Base-by-base conservation (phyloP, 331 rosid genomes). In the Phaseolus coccineus region DNA sequence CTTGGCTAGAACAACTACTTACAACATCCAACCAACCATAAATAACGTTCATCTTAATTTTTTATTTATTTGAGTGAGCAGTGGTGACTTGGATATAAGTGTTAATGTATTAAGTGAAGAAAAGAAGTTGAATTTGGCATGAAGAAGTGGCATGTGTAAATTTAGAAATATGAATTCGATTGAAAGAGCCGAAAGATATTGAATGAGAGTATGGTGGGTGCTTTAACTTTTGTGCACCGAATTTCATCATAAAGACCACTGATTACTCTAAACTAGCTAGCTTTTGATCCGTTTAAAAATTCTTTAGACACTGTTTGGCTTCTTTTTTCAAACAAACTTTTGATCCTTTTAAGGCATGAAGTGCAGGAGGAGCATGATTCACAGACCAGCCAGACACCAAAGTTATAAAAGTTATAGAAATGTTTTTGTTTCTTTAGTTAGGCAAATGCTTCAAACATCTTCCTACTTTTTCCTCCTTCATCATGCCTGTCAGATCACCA, bases 271-370 rank as follows among this genome's bases (percentile, higher is more conserved):
- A 66, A 71, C 66, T 42, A 81, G 55, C 46, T 35, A 65, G 15
- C 44, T 83, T 47, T 74, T 74, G 28, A 71, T 80, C 48, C n/a
- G 46, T 76, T 73, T 81, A 67, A 65, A 61, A 50, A 74, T 59
- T 68, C 52, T 63, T 71, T 77, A 62, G 16, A 79, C 51, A 31
- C 65, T 65, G 66, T 71, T 51, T 40, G 59, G 61, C 76, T 37
- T 51, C 12, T 24, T 57, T 76, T 80, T 76, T 80, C 59, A 79
- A 75, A 80, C 22, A 19, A 47, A 28, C 70, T 69, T 82, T 89
- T 78, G 80, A 76, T 80, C 9, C 92, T 87, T 89, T 89, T 82
- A 56, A 89, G 86, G 88, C 90, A 74, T 67, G 55, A 74, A 74
- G 81, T 69, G 80, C 42, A 66, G 73, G 24, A 19, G n/a, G 39